These are phyloP conservation scores for Acanthamoeba healyi DNA, from an alignment of 208 protist genomes.

Conservation along the genomic window DNA sequence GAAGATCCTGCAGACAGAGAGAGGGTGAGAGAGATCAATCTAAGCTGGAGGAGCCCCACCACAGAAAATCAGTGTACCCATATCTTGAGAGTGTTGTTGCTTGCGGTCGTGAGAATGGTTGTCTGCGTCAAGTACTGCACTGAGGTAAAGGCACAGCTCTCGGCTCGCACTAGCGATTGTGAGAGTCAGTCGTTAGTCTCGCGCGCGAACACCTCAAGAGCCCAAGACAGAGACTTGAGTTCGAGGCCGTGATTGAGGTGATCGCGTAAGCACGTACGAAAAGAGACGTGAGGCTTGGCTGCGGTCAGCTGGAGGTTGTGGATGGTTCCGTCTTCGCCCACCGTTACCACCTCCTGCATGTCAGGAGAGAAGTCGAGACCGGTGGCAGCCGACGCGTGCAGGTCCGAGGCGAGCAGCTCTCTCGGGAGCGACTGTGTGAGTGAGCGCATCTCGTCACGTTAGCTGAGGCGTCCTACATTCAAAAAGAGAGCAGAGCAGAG, in stretches of 20 bases:
- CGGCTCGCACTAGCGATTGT: not conserved
- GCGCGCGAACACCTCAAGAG: too few relatives aligned
- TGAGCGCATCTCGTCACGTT: too few relatives aligned
- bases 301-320: not conserved
- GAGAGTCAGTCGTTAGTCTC: too few relatives aligned
- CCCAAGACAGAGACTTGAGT: too few relatives aligned
- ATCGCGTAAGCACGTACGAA: not conserved
- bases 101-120: not conserved
- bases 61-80: not conserved
- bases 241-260: too few relatives aligned
- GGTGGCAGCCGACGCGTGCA: not conserved
- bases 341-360: constrained; percentile 5
- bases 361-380: not conserved
- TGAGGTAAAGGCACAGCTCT: constrained; percentile 17
- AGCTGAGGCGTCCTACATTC: not conserved
- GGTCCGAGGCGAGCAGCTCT: not conserved
- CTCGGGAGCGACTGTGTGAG: not conserved
- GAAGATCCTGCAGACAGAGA: not conserved
- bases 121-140: not conserved
- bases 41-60: too few relatives aligned
- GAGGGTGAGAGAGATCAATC: not conserved
- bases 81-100: constrained; percentile 21
- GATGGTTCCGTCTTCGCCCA: constrained; percentile 35
- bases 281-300: not conserved
- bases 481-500: not conserved